Evolutionary conservation across 2,329 filamentous ascomycete species (phyloP).

Genomic region (Paraconiothyrium brasiliense): DNA sequence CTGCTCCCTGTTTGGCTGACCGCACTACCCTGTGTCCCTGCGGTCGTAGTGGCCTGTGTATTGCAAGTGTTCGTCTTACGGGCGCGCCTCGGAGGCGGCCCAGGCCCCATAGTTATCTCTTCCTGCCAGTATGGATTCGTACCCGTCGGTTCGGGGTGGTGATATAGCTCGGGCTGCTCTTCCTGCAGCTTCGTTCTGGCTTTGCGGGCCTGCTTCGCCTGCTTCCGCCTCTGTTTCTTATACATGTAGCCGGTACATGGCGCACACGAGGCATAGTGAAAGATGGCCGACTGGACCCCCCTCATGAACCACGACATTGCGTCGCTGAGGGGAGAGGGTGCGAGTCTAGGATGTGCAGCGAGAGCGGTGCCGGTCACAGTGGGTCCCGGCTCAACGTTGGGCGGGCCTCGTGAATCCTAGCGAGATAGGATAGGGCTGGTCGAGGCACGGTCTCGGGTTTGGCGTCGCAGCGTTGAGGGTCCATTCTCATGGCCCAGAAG

Average conservation of each 20-base stretch:
- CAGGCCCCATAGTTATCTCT: constrained; percentile 84
- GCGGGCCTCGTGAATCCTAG: constrained; percentile 17
- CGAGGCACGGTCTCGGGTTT: constrained; percentile 30
- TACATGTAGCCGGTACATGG: constrained; percentile 78
- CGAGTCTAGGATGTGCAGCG: constrained; percentile 9
- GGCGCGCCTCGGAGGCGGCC: constrained; percentile 69
- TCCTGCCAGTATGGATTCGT: constrained; percentile 91
- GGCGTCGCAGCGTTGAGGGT: constrained; percentile 29
- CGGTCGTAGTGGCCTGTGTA: constrained; percentile 67
- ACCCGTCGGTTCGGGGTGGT: constrained; percentile 82
- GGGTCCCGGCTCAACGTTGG: constrained; percentile 1
- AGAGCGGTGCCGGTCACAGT: constrained; percentile 12
- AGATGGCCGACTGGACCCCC: constrained; percentile 76
- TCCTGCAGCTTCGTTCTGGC: constrained; percentile 72
- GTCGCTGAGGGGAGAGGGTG: constrained; percentile 3
- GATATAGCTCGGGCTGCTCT: constrained; percentile 77
- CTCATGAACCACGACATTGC: constrained; percentile 53
- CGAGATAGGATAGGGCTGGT: constrained; percentile 18
- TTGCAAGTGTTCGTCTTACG: constrained; percentile 63
- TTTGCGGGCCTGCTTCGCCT: constrained; percentile 73
- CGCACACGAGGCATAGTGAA: constrained; percentile 80
- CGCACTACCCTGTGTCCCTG: constrained; percentile 60
- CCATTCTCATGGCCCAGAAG: constrained; percentile 22
- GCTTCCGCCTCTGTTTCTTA: constrained; percentile 73
- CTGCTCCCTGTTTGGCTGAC: constrained; percentile 58